Evolutionary conservation across 2,329 filamentous ascomycete genomes (phyloP), one percentile per base, ranked within the genome.

Genomic region (Orbilia brochopaga): DNA sequence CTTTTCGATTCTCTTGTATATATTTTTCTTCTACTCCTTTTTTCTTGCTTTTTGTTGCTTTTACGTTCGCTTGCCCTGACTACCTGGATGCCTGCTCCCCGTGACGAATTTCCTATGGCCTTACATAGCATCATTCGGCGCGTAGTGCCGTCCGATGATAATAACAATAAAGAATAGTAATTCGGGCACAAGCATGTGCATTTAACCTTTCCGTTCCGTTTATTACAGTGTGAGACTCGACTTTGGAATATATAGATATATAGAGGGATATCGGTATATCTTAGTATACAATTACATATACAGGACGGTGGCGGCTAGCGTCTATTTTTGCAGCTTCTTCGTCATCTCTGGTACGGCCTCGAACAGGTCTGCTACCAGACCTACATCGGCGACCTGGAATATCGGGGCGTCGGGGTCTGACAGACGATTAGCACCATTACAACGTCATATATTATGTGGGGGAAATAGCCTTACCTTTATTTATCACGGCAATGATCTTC

Each of bases 401-500:
- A 99, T 99, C 30, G 94, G 94, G 65, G 94, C 94, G 80, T 99
- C 94, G 2, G 88, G 83, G 78, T 99, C 94, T 75, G 57, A 11
- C 21, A 10, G 1, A 7, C 11, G 46, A 51, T 69, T 57, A 73
- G 53, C 35, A 32, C 27, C 4, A 42, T 44, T 24, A n/a, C n/a
- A 56, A 2, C 11, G 11, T 53, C 30, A 13, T 13, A 21, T 11
- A 51, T 21, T 11, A 40, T 17, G 46, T 2, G 2, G n/a, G n/a
- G n/a, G n/a, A n/a, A n/a, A n/a, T n/a, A n/a, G n/a, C n/a, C 59
- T 48, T 51, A 76, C 75, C 74, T 83, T 99, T 99, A 85, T 99
- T 99, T 79, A 99, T 97, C 13, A 91, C 91, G 21, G 93, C 94
- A 82, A 99, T 99, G 69, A 99, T 94, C 83, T 99, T 99, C 83